phyloP scores from a whole-genome alignment of 2,329 filamentous ascomycete species.

The Diplodia scrobiculata region DNA sequence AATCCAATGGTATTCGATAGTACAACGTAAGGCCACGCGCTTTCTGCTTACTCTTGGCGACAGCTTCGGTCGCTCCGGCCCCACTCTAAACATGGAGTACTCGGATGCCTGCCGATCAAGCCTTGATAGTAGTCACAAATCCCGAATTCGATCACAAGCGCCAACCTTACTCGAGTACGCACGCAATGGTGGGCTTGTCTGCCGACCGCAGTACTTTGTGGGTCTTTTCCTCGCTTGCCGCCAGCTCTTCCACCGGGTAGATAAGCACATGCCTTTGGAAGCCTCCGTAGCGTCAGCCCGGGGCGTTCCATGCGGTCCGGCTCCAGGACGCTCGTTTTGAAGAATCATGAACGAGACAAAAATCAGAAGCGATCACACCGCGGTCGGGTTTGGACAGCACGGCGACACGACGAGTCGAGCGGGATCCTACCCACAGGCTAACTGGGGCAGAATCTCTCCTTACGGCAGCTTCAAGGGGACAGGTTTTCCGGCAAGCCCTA shows the following conservation, averaged over 20 bases:
- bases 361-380: not conserved
- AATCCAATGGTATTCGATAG: too few species aligned
- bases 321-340: not conserved
- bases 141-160: not conserved
- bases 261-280: not conserved
- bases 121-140: not conserved
- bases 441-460: not conserved
- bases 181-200: not conserved
- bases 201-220: not conserved
- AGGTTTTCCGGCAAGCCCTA: too few species aligned
- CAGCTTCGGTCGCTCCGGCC: not conserved
- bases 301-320: not conserved
- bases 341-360: not conserved
- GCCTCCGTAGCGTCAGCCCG: not conserved
- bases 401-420: not conserved
- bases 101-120: not conserved
- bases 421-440: not conserved
- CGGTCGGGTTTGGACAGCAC: not conserved
- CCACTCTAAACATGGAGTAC: too few species aligned
- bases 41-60: not conserved
- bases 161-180: not conserved
- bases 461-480: not conserved
- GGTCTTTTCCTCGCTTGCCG: not conserved
- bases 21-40: too few species aligned
- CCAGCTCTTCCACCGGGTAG: not conserved